Evolutionary conservation across 345 rosid species (phyloP), one percentile per base, ranked within the genome.

Genomic region (Mangifera indica): DNA sequence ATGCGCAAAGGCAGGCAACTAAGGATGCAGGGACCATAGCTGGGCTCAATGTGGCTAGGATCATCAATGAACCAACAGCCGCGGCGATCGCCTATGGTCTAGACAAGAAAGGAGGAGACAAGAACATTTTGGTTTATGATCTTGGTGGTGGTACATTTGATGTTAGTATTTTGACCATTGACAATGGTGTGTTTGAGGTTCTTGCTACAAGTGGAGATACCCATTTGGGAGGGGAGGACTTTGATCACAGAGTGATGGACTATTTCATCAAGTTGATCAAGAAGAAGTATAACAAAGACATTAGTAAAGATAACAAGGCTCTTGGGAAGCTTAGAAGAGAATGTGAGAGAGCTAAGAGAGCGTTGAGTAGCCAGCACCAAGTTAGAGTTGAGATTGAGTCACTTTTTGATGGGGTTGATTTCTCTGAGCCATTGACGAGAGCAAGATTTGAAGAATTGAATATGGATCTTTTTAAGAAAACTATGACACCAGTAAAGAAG

Each of bases 71-170:
- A 71, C 91, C 91, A 51, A 83, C 85, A 7, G 87, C 85, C 29
- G 88, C 88, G 25, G 87, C 91, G 7, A 79, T 87, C n/a, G 85
- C 91, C 34, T 87, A 84, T 52, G 87, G 88, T 73, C 59, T 87
- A 15, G 85, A 84, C 79, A 80, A 83, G 72, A 78, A 80, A 60
- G 83, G 81, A 44, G 81, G 73, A 5, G 85, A 80, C 60, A 70
- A 48, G 66, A 86, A 82, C 74, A 79, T 86, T 40, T 57, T 84
- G 63, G 87, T 86, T 14, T 86, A 72, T 62, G 87, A 86, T 64
- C 86, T 86, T 51, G 87, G 90, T 56, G 90, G 88, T 20, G 87
- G 88, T 25, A 84, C 90, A 48, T 87, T 84, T 64, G 88, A 87
- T 67, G 88, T 83, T 20, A 83, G 85, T 59, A 69, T 87, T 44